Percentiles rank a stretch among this genome's conserved stretches.
Conservation (phyloP, 2,329 filamentous ascomycete species). For the Calonectria pseudoturangicola region DNA sequence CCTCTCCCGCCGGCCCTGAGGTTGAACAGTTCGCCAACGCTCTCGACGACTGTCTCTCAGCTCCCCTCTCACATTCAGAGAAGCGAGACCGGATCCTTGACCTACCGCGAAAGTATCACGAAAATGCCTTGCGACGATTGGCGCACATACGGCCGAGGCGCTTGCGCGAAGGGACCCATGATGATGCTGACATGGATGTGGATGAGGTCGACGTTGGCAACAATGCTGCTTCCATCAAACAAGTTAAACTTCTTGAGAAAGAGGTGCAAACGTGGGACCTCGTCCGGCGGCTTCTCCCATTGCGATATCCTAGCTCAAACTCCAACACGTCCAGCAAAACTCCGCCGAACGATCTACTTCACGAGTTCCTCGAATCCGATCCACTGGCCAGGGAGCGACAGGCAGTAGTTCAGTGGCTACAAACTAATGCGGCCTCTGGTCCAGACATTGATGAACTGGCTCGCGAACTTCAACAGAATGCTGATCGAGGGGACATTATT, state of each 20-base stretch:
- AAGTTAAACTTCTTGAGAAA: conserved; percentile 77
- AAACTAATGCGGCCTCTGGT: conserved; percentile 82
- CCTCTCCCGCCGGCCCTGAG: conserved; percentile 77
- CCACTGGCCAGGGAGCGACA: conserved; percentile 85
- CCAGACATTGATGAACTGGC: conserved; percentile 86
- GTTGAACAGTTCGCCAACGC: conserved; percentile 91
- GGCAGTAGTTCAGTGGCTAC: conserved; percentile 89
- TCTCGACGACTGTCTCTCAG: conserved; percentile 83
- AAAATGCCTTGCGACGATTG: conserved; percentile 66
- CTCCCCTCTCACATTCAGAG: conserved; percentile 69
- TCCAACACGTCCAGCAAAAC: conserved; percentile 51
- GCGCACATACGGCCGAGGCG: conserved; percentile 56
- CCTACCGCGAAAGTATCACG: conserved; percentile 75
- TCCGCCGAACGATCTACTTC: conserved; percentile 68
- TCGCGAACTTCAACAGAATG: conserved; percentile 83
- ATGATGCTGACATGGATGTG: conserved; percentile 73
- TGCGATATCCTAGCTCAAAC: conserved; percentile 73
- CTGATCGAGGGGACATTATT: conserved; percentile 87
- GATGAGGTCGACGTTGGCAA: conserved; percentile 68
- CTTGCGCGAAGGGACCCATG: conserved; percentile 58
- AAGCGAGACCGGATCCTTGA: conserved; percentile 80
- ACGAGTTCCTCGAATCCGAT: conserved; percentile 84
- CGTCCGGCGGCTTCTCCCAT: conserved; percentile 82
- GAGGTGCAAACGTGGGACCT: conserved; percentile 96
- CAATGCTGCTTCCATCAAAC: conserved; percentile 52